Percentiles rank a stretch among this genome's conserved stretches.
Evolutionary conservation across 1,284 basidiomycete species (phyloP).

Genomic region (Cryptococcus sp.): DNA sequence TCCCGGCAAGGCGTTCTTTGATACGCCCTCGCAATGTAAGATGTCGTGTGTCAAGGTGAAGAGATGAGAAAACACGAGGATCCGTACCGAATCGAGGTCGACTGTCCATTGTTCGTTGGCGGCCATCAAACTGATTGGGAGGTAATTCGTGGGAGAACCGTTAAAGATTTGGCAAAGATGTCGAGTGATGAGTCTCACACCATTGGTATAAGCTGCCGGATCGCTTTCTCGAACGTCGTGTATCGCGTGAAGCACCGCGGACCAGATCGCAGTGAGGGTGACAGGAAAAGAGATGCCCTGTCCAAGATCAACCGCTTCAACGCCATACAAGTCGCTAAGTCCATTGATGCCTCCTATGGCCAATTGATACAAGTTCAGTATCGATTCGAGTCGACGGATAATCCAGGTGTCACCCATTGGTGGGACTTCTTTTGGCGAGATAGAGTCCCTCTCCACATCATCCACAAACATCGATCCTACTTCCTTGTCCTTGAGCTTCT

Average conservation of each 20-base stretch:
- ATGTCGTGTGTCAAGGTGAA: slow-evolving; percentile 15
- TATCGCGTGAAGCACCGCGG: slow-evolving; percentile 32
- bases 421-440: slow-evolving; percentile 31
- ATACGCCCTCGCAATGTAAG: slow-evolving; percentile 15
- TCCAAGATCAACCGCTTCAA: slow-evolving; percentile 22
- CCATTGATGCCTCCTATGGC: slow-evolving; percentile 30
- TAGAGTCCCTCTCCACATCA: slow-evolving; percentile 19
- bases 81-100: slow-evolving; percentile 15
- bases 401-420: slow-evolving; percentile 37
- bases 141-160: slow-evolving; percentile 29
- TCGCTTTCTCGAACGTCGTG: slow-evolving; percentile 8
- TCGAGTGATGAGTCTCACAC: slow-evolving; percentile 19
- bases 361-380: slow-evolving; percentile 31
- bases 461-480: slow-evolving; percentile 6
- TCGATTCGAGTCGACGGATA: slow-evolving; percentile 26
- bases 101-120: slow-evolving; percentile 14
- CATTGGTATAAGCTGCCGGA: slow-evolving; percentile 14
- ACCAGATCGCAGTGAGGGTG: slow-evolving; percentile 29
- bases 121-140: slow-evolving; percentile 26
- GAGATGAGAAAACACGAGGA: slow-evolving; percentile 23
- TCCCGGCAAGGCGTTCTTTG: not conserved
- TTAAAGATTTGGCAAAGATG: slow-evolving; percentile 26
- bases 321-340: slow-evolving; percentile 14
- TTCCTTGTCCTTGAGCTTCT: slow-evolving; percentile 18
- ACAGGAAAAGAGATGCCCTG: slow-evolving; percentile 23